Conservation (phyloP, 73 alveolate genomes). For the Blepharisma japonicum region DNA sequence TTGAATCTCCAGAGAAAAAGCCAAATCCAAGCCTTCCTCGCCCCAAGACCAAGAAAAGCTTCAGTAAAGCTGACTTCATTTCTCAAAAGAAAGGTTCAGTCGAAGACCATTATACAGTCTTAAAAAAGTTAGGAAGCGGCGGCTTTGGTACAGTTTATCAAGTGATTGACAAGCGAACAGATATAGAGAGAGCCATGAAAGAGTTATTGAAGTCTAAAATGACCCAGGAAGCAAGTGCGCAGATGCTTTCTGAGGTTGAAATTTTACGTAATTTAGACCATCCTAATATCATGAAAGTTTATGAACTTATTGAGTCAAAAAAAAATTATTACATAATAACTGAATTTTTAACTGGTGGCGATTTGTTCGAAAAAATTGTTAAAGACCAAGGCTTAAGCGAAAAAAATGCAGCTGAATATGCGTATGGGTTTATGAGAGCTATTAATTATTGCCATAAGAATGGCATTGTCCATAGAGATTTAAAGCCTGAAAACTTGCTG, state of each 20-base stretch:
- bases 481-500: conserved; percentile 54
- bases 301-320: conserved; percentile 43
- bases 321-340: conserved; percentile 38
- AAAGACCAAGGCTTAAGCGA: conserved; percentile 32
- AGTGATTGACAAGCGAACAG: not conserved
- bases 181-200: conserved; percentile 7
- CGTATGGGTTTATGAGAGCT: conserved; percentile 46
- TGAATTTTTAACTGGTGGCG: conserved; percentile 61
- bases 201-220: not conserved
- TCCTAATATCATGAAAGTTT: conserved; percentile 58
- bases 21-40: no score
- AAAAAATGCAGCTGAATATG: conserved; percentile 41
- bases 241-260: conserved; percentile 35
- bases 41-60: no score
- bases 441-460: conserved; percentile 49
- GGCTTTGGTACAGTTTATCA: conserved; percentile 6
- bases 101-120: not conserved
- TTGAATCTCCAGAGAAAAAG: no score
- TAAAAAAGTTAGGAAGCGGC: conserved; percentile 18
- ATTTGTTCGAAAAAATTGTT: conserved; percentile 44
- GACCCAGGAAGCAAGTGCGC: not conserved
- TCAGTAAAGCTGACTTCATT: not conserved
- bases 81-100: not conserved
- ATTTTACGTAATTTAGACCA: conserved; percentile 53
- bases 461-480: conserved; percentile 60